Base-by-base conservation (phyloP, 352 stramenopile species). In the Globisporangium mamillatum region DNA sequence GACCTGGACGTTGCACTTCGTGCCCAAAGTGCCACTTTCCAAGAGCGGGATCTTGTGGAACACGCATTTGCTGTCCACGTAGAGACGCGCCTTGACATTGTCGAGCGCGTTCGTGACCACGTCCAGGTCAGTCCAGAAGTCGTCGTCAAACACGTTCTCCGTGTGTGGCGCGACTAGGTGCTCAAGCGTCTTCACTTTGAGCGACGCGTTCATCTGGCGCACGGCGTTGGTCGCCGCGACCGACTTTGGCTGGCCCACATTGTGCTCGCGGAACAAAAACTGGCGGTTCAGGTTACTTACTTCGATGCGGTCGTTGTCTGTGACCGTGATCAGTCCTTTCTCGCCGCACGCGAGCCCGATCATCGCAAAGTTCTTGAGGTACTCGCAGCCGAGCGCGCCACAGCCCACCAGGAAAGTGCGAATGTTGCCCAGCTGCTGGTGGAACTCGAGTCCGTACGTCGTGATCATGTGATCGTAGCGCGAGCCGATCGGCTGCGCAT, bases 61-160 rank as follows among this genome's bases (percentile, higher is more conserved):
- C 12, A 99, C 90, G 70, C 97, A 99, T 64, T 99, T 94, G 67
- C 97, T 91, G 82, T 99, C 99, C 56, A 99, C 98, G 65, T 99
- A 98, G 64, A 98, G 77, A 50, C 98, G 87, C 27, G 98, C 98
- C 72, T 98, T 98, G 6, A 99, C 87, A 76, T 99, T 99, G 85
- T 99, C 98, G 16, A 99, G 77, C 1, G 97, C 98, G 73, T 99
- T 99, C n/a, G 99, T 92, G 7, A 99, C 97, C 2, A 99, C 68
- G 76, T 99, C 88, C 55, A 93, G 22, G 67, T 90, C 77, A 12
- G 79, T 88, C 88, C 88, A 95, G 53, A 95, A 95, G 18, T 87
- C 76, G 48, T 93, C 88, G 57, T 95, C 60, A 63, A 95, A 95
- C 18, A 90, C 73, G 25, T 92, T 90, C 72, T 95, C 86, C 20